Evolutionary conservation across 2,329 filamentous ascomycete genomes (phyloP).

Genomic region (Amauroascus verrucosus): DNA sequence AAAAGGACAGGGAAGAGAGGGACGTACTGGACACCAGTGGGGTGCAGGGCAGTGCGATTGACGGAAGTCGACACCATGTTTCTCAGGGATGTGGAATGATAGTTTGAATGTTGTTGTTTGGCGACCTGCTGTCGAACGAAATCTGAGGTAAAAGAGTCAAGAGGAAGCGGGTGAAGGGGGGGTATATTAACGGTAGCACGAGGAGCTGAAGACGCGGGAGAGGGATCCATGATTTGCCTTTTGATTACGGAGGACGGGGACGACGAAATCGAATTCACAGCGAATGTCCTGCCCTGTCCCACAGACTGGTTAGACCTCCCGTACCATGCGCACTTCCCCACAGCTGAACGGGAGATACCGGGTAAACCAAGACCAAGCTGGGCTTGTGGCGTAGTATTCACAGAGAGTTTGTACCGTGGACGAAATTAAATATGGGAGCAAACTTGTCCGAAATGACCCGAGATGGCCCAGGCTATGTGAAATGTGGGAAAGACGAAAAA

Average conservation of each 20-base stretch:
- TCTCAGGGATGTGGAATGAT: constrained; percentile 48
- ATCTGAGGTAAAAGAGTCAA: constrained; percentile 33
- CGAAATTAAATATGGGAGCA: constrained; percentile 7
- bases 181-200: constrained; percentile 35
- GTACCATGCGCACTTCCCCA: constrained; percentile 9
- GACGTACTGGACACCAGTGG: constrained; percentile 77
- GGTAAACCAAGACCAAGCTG: constrained; percentile 1
- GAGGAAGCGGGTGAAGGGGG: constrained; percentile 25
- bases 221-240: constrained; percentile 8
- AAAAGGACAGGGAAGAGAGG: constrained; percentile 14
- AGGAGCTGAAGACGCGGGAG: constrained; percentile 9
- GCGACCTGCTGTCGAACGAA: constrained; percentile 48
- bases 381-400: constrained; percentile 10
- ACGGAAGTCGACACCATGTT: constrained; percentile 49
- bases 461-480: not conserved
- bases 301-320: constrained; percentile 11
- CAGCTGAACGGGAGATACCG: constrained; percentile 13
- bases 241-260: constrained; percentile 3
- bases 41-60: constrained; percentile 90
- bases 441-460: constrained; percentile 7
- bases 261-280: constrained; percentile 8
- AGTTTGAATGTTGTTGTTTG: constrained; percentile 50
- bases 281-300: constrained; percentile 5
- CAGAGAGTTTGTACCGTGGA: not conserved
- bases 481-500: not conserved